These are phyloP conservation scores for Pythium oligandrum DNA, from an alignment of 352 stramenopile species.

Conservation along the genomic window DNA sequence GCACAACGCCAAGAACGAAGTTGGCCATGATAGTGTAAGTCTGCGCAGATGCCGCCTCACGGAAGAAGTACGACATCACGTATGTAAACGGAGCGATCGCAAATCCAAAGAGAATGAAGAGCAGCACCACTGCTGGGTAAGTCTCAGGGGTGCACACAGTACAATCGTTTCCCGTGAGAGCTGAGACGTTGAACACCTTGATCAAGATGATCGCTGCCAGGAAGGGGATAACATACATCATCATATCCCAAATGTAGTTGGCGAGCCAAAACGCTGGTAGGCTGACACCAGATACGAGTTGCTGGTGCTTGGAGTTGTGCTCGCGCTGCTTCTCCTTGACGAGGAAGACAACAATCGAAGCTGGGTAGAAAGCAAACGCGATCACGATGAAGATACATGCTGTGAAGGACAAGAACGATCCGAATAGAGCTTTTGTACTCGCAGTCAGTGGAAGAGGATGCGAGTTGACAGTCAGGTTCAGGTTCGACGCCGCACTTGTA, in stretches of 20 bases:
- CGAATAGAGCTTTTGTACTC: conserved; percentile 30
- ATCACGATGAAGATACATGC: conserved; percentile 74
- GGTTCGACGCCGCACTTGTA: conserved; percentile 4
- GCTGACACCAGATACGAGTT: conserved; percentile 87
- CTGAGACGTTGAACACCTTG: conserved; percentile 28
- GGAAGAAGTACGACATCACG: conserved; percentile 53
- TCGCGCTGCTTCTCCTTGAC: conserved; percentile 84
- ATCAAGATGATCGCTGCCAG: conserved; percentile 32
- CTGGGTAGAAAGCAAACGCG: conserved; percentile 87
- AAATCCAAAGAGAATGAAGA: conserved; percentile 56
- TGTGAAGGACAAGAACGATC: conserved; percentile 40
- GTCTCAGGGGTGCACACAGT: conserved; percentile 20
- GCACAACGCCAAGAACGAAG: conserved; percentile 52
- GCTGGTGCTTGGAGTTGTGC: conserved; percentile 90
- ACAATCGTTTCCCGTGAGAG: conserved; percentile 29
- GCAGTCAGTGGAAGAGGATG: conserved; percentile 46
- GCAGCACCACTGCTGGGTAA: conserved; percentile 37
- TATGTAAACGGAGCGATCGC: conserved; percentile 63
- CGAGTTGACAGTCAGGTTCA: conserved; percentile 37
- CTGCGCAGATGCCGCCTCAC: conserved; percentile 39
- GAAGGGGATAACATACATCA: conserved; percentile 81
- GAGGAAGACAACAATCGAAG: conserved; percentile 89
- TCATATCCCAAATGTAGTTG: conserved; percentile 90
- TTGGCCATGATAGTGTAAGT: conserved; percentile 57
- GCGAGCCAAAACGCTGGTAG: conserved; percentile 92